Base-by-base conservation (phyloP, 2,329 filamentous ascomycete genomes). In the Colletotrichum liriopes region DNA sequence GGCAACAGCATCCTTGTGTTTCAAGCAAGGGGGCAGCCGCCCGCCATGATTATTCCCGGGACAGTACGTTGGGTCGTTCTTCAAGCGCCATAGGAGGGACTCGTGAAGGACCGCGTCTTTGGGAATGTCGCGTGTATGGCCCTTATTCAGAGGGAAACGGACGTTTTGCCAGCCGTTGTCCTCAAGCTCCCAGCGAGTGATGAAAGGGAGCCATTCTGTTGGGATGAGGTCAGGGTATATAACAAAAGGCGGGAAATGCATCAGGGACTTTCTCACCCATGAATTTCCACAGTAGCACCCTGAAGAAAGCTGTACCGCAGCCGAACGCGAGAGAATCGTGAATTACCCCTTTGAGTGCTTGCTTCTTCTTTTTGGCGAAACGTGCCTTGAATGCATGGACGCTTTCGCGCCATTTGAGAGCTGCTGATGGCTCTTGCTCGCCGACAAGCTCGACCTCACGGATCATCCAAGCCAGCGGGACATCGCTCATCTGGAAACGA, bases 381-480 rank as follows among this genome's bases (percentile, higher is more conserved):
- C 76, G 80, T 2, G 75, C 73, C 51, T 75, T 68, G 70, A 81
- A 82, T 2, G 75, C 76, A 1, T 77, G 63, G 3, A 80, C 65
- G 14, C 75, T 80, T 35, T 78, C 68, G 6, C 77, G 78, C 82
- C 82, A 85, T 55, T 82, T 79, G 29, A 85, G 76, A 0, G 78
- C 77, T 1, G 80, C 79, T 5, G 63, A 43, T 0, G 76, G 65
- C 8, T 84, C 79, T 23, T 69, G 65, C 14, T 78, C 59, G 4
- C 81, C 82, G 0, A 84, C 79, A 4, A 81, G 78, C 75, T 84
- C 81, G 5, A 87, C 78, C 74, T 88, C 86, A 1, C 82, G 81
- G 47, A 88, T 84, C 86, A 88, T 88, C 87, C 87, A 88, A 11
- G 82, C 83, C 1, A 88, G 79, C 1, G 87, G 82, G 26, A 87